Percentiles rank a stretch among this genome's conserved stretches.
These are phyloP conservation scores for Oryza glaberrima DNA, from an alignment of 176 grass and related monocot species.

Conservation along the genomic window DNA sequence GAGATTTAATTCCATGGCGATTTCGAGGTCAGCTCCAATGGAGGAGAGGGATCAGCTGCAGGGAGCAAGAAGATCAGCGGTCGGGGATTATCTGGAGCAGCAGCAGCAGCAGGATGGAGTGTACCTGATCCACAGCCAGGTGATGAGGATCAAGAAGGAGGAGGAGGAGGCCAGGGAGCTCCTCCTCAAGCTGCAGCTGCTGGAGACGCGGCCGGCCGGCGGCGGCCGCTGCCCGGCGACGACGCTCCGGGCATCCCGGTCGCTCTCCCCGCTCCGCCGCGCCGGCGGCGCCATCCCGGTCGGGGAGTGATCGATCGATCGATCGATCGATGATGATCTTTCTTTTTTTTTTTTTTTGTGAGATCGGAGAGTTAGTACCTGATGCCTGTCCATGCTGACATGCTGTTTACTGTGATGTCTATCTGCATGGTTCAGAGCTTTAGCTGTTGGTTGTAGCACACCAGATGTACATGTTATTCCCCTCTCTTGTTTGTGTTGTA, in stretches of 20 bases:
- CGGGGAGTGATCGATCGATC: neutral
- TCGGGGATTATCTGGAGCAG: neutral
- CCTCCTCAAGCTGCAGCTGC: constrained; percentile 45
- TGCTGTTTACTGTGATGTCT: neutral
- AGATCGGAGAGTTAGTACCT: neutral
- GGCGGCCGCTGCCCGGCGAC: neutral
- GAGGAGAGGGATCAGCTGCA: constrained; percentile 36
- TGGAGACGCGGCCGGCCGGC: constrained; percentile 49
- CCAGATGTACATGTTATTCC: neutral
- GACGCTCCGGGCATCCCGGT: constrained; percentile 43
- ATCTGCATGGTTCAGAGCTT: neutral
- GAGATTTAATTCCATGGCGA: neutral
- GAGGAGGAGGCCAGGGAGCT: constrained; percentile 65
- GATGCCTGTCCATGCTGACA: neutral
- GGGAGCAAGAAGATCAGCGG: neutral
- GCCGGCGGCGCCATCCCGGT: constrained; percentile 46
- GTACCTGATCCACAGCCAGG: constrained; percentile 72
- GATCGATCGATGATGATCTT: neutral
- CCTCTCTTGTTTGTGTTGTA: neutral
- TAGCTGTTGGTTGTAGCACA: neutral
- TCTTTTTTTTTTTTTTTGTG: neutral
- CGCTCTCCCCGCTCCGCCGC: constrained; percentile 56
- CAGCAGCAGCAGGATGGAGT: neutral
- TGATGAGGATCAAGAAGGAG: constrained; percentile 77
- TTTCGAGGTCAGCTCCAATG: constrained; percentile 33